phyloP scores from a whole-genome alignment of 257 asterid genomes.

The Eustoma russellianum region DNA sequence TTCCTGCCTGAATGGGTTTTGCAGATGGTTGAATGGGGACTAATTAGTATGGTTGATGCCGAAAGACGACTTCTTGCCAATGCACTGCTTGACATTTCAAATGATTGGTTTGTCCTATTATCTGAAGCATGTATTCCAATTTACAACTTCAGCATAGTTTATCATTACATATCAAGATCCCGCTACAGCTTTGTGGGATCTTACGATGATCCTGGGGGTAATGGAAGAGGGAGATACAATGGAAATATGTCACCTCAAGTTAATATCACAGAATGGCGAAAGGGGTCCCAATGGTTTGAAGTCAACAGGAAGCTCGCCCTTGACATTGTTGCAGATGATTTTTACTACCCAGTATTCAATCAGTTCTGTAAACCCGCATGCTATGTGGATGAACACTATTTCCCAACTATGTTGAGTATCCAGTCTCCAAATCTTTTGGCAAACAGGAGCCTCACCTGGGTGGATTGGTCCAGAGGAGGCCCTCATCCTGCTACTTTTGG shows the following conservation, averaged over 20 bases:
- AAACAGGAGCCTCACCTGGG: conserved; percentile 71
- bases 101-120: conserved; percentile 37
- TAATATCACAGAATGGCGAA: conserved; percentile 30
- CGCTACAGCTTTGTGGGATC: conserved; percentile 32
- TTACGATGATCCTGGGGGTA: conserved; percentile 30
- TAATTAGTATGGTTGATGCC: conserved; percentile 43
- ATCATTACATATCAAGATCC: conserved; percentile 29
- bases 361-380: conserved; percentile 37
- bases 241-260: conserved; percentile 28
- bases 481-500: conserved; percentile 90
- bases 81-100: conserved; percentile 37
- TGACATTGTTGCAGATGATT: conserved; percentile 25
- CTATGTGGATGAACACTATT: conserved; percentile 40
- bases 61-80: conserved; percentile 43
- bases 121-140: conserved; percentile 48
- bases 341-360: conserved; percentile 30
- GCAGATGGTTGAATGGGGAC: conserved; percentile 43
- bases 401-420: conserved; percentile 57
- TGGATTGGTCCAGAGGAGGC: conserved; percentile 93
- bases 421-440: conserved; percentile 63
- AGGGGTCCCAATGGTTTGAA: conserved; percentile 48
- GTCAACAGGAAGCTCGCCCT: conserved; percentile 28
- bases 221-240: conserved; percentile 35
- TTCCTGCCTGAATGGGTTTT: neutral
- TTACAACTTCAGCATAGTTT: conserved; percentile 21